Evolutionary conservation across 1,284 basidiomycete genomes (phyloP).

Genomic region (Peniophora sp.): DNA sequence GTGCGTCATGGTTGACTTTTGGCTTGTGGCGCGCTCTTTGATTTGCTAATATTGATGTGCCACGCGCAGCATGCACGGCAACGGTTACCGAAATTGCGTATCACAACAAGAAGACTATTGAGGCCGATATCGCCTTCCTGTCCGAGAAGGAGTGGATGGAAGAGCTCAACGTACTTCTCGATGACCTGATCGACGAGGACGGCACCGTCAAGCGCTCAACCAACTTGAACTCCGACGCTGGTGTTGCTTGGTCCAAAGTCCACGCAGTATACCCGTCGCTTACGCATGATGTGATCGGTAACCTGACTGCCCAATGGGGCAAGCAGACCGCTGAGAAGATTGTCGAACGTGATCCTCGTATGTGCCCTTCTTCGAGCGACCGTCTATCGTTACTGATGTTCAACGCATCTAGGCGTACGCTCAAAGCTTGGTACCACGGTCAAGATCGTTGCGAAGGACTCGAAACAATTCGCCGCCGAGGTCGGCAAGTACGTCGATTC

Average conservation of each 20-base stretch:
- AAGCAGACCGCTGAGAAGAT: conserved; percentile 43
- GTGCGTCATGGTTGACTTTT: conserved; percentile 22
- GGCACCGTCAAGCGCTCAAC: conserved; percentile 43
- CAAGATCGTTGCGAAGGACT: conserved; percentile 40
- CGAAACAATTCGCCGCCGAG: conserved; percentile 42
- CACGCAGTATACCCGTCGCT: conserved; percentile 54
- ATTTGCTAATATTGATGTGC: conserved; percentile 3
- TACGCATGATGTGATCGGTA: conserved; percentile 35
- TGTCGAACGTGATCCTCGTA: conserved; percentile 36
- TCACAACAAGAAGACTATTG: conserved; percentile 44
- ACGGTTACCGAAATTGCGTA: conserved; percentile 57
- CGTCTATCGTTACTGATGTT: background rate
- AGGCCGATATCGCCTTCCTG: conserved; percentile 52
- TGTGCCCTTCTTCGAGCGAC: conserved; percentile 11
- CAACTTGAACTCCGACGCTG: conserved; percentile 50
- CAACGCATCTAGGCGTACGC: conserved; percentile 25
- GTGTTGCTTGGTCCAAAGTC: conserved; percentile 55
- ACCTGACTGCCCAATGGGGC: too few relatives aligned
- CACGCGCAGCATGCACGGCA: conserved; percentile 49
- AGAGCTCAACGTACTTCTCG: conserved; percentile 44
- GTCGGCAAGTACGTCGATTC: conserved; percentile 61
- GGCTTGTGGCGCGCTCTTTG: background rate
- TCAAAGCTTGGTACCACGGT: conserved; percentile 44
- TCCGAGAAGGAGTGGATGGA: conserved; percentile 46
- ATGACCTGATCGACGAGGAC: conserved; percentile 51